Evolutionary conservation across 345 rosid species (phyloP), one percentile per base, ranked within the genome.

Genomic region (Garcia nutans): DNA sequence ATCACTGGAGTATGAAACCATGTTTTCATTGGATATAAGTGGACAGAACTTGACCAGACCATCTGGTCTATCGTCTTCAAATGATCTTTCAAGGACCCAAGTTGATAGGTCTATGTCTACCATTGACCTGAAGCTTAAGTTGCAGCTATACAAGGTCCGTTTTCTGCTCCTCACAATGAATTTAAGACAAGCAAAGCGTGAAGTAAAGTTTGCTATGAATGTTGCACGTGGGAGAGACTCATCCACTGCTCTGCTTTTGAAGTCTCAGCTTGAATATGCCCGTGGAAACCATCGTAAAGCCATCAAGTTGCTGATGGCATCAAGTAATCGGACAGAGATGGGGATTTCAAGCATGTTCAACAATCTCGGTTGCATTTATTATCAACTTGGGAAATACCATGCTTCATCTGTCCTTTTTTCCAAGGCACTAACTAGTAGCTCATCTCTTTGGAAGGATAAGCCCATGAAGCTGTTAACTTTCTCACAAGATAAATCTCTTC

Each of bases 221-320:
- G 88, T 89, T 80, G 95, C 92, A 71, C 93, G 97, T 33, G 92
- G 91, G 73, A 86, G 89, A 76, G 99, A 93, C 79, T 96, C 98
- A 61, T 86, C 98, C 47, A 81, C 81, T 81, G 98, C 98, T 82
- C 92, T 93, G 68, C 87, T 92, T 71, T 82, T 96, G 88, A 96
- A 93, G 88, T 88, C 99, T 76, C 92, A 96, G 89, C 92, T 96
- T 77, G 99, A 96, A 84, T 90, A 89, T 89, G 92, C 97, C 82
- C 98, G 92, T 83, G 93, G 99, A 24, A 93, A 96, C 84, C 89
- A 89, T 71, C 92, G 91, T 10, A 96, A 96, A 83, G 99, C 99
- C 65, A 92, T 93, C 76, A 96, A 91, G 89, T 89, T 96, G 75
- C 79, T 96, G 83, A 76, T 90, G 89, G 97, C 96, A 68, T 89